Evolutionary conservation across 2,329 filamentous ascomycete genomes (phyloP).

Genomic region (Lasiodiplodia sp.): DNA sequence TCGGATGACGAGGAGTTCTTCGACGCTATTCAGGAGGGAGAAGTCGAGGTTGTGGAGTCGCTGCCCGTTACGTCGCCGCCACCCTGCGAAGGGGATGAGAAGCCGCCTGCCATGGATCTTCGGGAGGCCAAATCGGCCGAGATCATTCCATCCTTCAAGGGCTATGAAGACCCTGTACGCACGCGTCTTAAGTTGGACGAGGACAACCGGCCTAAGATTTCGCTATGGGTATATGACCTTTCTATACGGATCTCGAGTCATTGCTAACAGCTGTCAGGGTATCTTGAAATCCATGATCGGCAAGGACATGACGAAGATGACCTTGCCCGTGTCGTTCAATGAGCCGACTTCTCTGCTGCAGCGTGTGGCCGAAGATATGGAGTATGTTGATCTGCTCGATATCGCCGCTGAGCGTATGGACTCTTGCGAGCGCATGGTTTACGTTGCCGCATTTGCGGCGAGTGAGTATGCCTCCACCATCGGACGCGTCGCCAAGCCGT

Average conservation of each 20-base stretch:
- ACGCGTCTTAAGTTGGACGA: slow-evolving; percentile 84
- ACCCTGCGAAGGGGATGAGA: slow-evolving; percentile 50
- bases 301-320: slow-evolving; percentile 99
- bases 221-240: slow-evolving; percentile 78
- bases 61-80: slow-evolving; percentile 56
- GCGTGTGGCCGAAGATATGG: slow-evolving; percentile 96
- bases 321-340: slow-evolving; percentile 96
- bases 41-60: slow-evolving; percentile 77
- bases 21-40: slow-evolving; percentile 92
- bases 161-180: slow-evolving; percentile 89
- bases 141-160: slow-evolving; percentile 79
- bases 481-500: slow-evolving; percentile 95
- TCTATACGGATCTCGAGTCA: slow-evolving; percentile 33
- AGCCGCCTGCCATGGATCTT: slow-evolving; percentile 49
- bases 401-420: slow-evolving; percentile 84
- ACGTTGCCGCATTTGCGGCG: slow-evolving; percentile 93
- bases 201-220: slow-evolving; percentile 92
- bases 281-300: slow-evolving; percentile 99
- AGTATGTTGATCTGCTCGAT: slow-evolving; percentile 92
- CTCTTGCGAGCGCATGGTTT: slow-evolving; percentile 89
- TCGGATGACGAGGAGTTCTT: slow-evolving; percentile 94
- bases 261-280: slow-evolving; percentile 62
- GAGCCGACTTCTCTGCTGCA: slow-evolving; percentile 96
- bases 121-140: slow-evolving; percentile 63
- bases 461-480: slow-evolving; percentile 98